Percentiles rank a stretch among this genome's conserved stretches.
Evolutionary conservation across 257 asterid genomes (phyloP).

Genomic region (Osmanthus fragrans): DNA sequence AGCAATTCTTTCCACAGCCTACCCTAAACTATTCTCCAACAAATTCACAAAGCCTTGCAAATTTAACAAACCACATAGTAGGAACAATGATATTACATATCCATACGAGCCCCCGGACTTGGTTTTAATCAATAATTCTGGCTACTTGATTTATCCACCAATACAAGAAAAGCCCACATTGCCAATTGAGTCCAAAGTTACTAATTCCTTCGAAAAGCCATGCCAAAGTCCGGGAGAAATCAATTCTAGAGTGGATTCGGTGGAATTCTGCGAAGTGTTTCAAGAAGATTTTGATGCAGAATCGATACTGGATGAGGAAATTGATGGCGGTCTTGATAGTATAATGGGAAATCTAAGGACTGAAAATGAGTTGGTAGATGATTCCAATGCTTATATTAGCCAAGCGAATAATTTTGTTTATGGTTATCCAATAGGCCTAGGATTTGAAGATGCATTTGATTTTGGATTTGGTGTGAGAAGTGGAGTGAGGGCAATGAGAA

Average conservation of each 20-base stretch:
- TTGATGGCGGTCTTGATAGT: conserved; percentile 81
- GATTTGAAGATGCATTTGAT: conserved; percentile 29
- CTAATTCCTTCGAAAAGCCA: conserved; percentile 32
- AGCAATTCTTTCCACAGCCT: conserved; percentile 75
- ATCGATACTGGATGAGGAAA: conserved; percentile 85
- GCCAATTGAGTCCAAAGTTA: conserved; percentile 24
- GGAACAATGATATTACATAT: conserved; percentile 21
- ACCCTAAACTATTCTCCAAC: conserved; percentile 73
- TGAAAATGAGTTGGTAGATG: conserved; percentile 28
- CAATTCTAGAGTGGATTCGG: conserved; percentile 34
- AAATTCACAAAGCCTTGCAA: conserved; percentile 46
- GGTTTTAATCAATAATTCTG: conserved; percentile 40
- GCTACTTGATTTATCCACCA: conserved; percentile 37
- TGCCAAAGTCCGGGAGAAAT: conserved; percentile 70
- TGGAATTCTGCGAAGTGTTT: conserved; percentile 19
- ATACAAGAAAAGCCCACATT: conserved; percentile 29
- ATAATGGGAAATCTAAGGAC: conserved; percentile 58
- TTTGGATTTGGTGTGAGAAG: conserved; percentile 53
- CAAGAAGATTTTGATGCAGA: conserved; percentile 72
- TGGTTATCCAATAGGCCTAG: conserved; percentile 81
- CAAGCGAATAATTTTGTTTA: conserved; percentile 38
- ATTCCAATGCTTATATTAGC: background rate
- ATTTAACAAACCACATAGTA: conserved; percentile 35
- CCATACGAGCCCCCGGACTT: conserved; percentile 55
- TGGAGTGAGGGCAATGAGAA: conserved; percentile 52